Base-by-base conservation (phyloP, 352 stramenopile genomes). In the Phytophthora cactorum region DNA sequence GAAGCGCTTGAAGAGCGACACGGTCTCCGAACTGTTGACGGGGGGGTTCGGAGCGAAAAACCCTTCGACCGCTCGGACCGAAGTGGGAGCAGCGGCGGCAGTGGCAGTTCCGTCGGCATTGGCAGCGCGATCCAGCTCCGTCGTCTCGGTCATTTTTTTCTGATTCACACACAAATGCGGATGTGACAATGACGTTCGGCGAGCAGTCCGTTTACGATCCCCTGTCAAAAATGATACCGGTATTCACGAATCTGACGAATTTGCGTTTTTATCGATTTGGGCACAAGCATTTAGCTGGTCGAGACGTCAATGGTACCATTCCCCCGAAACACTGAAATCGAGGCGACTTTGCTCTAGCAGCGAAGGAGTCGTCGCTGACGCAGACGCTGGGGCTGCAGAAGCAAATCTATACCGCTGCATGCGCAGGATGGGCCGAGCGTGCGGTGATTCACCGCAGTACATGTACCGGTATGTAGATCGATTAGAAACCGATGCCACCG, bases 1-100 rank as follows among this genome's bases (percentile, higher is more conserved):
- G 32, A 75, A 83, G 8, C 75, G 66, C 60, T 68, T 70, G 67
- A 83, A 80, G 36, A 85, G 57, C 22, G 57, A 61, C 8, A 41
- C n/a, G n/a, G 44, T 12, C 2, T 34, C 27, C 15, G 28, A 25
- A 45, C 11, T 45, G 25, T 69, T 38, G 28, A 39, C 47, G 9
- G n/a, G 28, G 10, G 52, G 12, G 3, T 63, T 70, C 14, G 58
- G 51, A 9, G 32, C 25, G 61, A 84, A 81, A 70, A 78, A 84
- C 12, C 70, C 71, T 3, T 70, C 59, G 17, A 83, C 53, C 22
- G 58, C 63, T 41, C 49, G 68, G 5, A 66, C 51, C 4, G 41
- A 58, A 31, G 49, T 60, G 31, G 57, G 17, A 3, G 22, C 22
- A 28, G 53, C 54, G 45, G 32, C 25, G 43, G 50, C 2, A 5